Evolutionary conservation across 2,329 filamentous ascomycete genomes (phyloP).

Genomic region (Ustilaginoidea virens): DNA sequence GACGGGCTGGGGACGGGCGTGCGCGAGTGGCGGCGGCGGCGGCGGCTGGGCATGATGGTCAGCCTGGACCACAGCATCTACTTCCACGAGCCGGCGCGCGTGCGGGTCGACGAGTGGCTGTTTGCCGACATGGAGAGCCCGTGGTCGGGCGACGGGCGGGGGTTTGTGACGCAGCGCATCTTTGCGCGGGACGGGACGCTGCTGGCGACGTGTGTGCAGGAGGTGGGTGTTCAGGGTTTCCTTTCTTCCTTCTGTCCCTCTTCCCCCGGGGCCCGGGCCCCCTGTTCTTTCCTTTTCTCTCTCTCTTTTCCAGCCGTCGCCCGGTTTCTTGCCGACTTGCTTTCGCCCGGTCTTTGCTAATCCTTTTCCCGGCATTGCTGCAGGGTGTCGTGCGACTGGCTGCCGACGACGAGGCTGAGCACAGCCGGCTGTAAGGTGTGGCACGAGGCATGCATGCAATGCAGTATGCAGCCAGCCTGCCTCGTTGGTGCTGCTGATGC

Average conservation of each 20-base stretch:
- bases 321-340: background rate
- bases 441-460: background rate
- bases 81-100: constrained; percentile 44
- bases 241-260: background rate
- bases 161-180: constrained; percentile 61
- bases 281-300: background rate
- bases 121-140: constrained; percentile 66
- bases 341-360: too few species aligned
- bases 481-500: too few species aligned
- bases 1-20: constrained; percentile 24
- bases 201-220: constrained; percentile 67
- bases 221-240: constrained; percentile 38
- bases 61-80: constrained; percentile 63
- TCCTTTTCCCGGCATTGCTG: too few species aligned
- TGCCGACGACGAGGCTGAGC: background rate
- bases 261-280: too few species aligned
- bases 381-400: constrained; percentile 4
- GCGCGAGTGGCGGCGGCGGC: constrained; percentile 33
- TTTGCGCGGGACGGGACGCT: constrained; percentile 55
- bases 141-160: constrained; percentile 65
- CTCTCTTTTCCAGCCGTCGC: background rate
- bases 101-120: constrained; percentile 60
- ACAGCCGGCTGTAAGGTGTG: constrained; percentile 2
- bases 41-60: constrained; percentile 70
- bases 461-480: too few species aligned